These are phyloP conservation scores for Hylodesmum podocarpum DNA, from an alignment of 306 rosid genomes.

Conservation along the genomic window DNA sequence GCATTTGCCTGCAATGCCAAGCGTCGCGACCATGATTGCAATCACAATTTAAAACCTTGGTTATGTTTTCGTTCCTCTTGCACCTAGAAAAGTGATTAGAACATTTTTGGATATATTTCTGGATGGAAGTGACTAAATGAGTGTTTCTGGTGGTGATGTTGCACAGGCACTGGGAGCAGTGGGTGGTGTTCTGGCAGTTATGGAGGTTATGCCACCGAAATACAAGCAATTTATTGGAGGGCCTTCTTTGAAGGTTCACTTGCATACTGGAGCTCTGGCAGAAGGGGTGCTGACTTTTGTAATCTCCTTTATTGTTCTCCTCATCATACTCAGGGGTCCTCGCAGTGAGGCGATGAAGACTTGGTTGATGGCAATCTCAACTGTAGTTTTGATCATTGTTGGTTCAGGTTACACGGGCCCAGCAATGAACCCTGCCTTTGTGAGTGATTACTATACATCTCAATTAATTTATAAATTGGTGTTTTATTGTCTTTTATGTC, in stretches of 20 bases:
- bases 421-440: slow-evolving; percentile 91
- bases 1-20: no score
- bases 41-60: neutral
- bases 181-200: slow-evolving; percentile 74
- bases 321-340: slow-evolving; percentile 71
- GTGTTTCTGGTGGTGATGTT: slow-evolving; percentile 25
- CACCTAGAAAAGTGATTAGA: neutral
- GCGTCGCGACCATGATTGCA: no score
- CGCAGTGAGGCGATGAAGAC: slow-evolving; percentile 51
- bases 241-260: slow-evolving; percentile 39
- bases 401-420: slow-evolving; percentile 84
- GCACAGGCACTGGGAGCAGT: slow-evolving; percentile 79
- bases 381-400: slow-evolving; percentile 48
- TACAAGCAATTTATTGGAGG: slow-evolving; percentile 78
- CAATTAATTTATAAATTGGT: neutral
- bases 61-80: neutral
- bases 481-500: neutral
- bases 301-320: slow-evolving; percentile 64
- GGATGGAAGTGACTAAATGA: neutral
- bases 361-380: slow-evolving; percentile 58
- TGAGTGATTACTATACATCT: slow-evolving; percentile 38
- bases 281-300: slow-evolving; percentile 81
- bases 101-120: neutral
- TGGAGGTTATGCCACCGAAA: slow-evolving; percentile 63
- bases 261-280: slow-evolving; percentile 69